Evolutionary conservation across 495 filamentous ascomycete genomes (phyloP).

Genomic region (Lentithecium fluviatile): DNA sequence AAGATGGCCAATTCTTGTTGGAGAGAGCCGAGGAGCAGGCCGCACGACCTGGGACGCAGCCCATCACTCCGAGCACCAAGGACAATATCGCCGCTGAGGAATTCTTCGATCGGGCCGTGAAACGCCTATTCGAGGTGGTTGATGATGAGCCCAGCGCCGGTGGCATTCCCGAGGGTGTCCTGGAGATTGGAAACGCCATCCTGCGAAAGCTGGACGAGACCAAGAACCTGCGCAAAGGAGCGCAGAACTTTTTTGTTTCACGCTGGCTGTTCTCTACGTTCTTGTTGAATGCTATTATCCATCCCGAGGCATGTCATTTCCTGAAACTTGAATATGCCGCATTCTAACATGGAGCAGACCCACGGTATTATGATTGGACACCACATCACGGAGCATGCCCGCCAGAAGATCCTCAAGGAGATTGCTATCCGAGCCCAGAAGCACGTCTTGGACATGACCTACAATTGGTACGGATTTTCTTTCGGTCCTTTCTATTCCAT

Average conservation of each 20-base stretch:
- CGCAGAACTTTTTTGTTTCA: conserved; percentile 74
- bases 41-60: conserved; percentile 60
- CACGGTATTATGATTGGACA: conserved; percentile 87
- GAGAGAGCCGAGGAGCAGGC: conserved; percentile 68
- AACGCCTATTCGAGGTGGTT: conserved; percentile 80
- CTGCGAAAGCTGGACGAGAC: conserved; percentile 69
- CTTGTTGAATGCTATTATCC: conserved; percentile 77
- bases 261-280: conserved; percentile 92
- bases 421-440: conserved; percentile 76
- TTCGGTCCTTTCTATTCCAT: not conserved
- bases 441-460: conserved; percentile 63
- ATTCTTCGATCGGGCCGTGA: conserved; percentile 81
- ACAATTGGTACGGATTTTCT: conserved; percentile 45
- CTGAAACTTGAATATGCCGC: not conserved
- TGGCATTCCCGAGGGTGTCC: conserved; percentile 78
- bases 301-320: conserved; percentile 70
- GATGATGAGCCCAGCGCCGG: conserved; percentile 71
- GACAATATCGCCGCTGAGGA: conserved; percentile 80
- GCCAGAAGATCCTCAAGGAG: conserved; percentile 82
- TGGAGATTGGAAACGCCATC: conserved; percentile 80
- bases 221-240: conserved; percentile 68
- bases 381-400: conserved; percentile 84
- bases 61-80: conserved; percentile 62
- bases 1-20: conserved; percentile 86
- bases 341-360: conserved; percentile 53